A percentile compares a stretch with the other conserved stretches of the same genome.
These are phyloP conservation scores for Boletus reticuloceps DNA, from an alignment of 768 basidiomycete species.

Conservation along the genomic window DNA sequence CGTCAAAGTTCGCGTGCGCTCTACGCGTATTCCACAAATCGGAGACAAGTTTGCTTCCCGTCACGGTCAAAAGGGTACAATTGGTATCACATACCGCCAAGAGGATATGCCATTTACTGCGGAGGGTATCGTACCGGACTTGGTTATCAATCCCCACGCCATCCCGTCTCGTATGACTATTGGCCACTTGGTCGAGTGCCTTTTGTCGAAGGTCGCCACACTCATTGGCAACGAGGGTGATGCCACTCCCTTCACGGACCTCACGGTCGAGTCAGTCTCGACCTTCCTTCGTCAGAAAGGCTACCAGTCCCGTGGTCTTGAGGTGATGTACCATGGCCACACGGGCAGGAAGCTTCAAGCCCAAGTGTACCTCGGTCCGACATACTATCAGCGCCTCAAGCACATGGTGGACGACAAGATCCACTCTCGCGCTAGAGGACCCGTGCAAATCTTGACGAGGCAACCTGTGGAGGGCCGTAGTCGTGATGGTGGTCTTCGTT, in stretches of 20 bases:
- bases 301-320: constrained; percentile 95
- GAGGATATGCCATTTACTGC: constrained; percentile 99
- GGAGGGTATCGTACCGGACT: constrained; percentile 94
- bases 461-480: constrained; percentile 99
- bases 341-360: constrained; percentile 98
- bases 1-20: constrained; percentile 95
- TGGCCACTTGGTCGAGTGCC: constrained; percentile 97
- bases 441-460: constrained; percentile 94
- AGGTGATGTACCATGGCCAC: constrained; percentile 99
- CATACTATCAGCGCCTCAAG: constrained; percentile 98
- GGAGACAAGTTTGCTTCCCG: constrained; percentile 99
- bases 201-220: constrained; percentile 94
- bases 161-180: constrained; percentile 99
- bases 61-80: constrained; percentile 99
- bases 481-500: constrained; percentile 97
- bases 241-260: constrained; percentile 96
- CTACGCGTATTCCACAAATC: constrained; percentile 95
- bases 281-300: constrained; percentile 82
- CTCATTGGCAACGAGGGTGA: constrained; percentile 97
- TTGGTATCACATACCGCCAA: constrained; percentile 98
- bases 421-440: constrained; percentile 94
- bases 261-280: constrained; percentile 99
- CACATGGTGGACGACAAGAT: constrained; percentile 99
- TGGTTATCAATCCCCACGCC: constrained; percentile 99
- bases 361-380: constrained; percentile 97